Percentiles rank a stretch among this genome's conserved stretches.
phyloP scores from a whole-genome alignment of 2,329 filamentous ascomycete species.

The Tympanopsis confertula region DNA sequence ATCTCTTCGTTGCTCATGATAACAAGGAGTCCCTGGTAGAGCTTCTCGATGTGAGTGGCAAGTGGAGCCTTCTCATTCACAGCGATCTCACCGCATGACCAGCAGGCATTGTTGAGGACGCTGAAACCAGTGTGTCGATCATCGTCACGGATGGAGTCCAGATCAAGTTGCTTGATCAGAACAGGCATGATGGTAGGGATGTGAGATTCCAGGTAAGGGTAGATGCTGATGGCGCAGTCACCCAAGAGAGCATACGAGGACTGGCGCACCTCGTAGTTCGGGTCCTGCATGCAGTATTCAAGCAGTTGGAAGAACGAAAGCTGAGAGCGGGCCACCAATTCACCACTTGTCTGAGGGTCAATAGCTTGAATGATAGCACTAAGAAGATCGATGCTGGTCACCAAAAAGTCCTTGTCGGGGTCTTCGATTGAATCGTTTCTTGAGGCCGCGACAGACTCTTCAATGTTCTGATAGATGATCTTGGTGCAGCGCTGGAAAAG shows the following conservation, averaged over 20 bases:
- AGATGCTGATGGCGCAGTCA: slow-evolving; percentile 89
- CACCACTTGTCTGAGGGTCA: slow-evolving; percentile 58
- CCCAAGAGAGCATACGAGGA: slow-evolving; percentile 91
- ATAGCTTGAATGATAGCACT: slow-evolving; percentile 90
- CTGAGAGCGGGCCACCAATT: slow-evolving; percentile 64
- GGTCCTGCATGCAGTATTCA: slow-evolving; percentile 83
- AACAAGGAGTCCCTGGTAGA: slow-evolving; percentile 66
- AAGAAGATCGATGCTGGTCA: slow-evolving; percentile 86
- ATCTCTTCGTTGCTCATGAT: slow-evolving; percentile 80
- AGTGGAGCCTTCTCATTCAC: slow-evolving; percentile 67
- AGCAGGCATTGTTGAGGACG: slow-evolving; percentile 96
- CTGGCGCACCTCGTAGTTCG: slow-evolving; percentile 83
- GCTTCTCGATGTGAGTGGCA: slow-evolving; percentile 62
- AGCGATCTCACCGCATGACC: slow-evolving; percentile 87
- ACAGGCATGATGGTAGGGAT: slow-evolving; percentile 67
- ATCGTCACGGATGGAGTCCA: slow-evolving; percentile 65
- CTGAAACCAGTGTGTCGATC: slow-evolving; percentile 77
- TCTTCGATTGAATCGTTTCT: slow-evolving; percentile 59
- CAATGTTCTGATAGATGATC: slow-evolving; percentile 83
- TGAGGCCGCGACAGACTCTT: slow-evolving; percentile 62
- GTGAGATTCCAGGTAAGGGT: slow-evolving; percentile 64
- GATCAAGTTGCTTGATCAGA: slow-evolving; percentile 76
- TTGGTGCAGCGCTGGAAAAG: slow-evolving; percentile 82
- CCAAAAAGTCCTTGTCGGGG: slow-evolving; percentile 92
- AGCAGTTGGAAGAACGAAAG: slow-evolving; percentile 84